Evolutionary conservation across 495 filamentous ascomycete species (phyloP), one percentile per base, ranked within the genome.

Genomic region (Lasiosphaeria miniovina): DNA sequence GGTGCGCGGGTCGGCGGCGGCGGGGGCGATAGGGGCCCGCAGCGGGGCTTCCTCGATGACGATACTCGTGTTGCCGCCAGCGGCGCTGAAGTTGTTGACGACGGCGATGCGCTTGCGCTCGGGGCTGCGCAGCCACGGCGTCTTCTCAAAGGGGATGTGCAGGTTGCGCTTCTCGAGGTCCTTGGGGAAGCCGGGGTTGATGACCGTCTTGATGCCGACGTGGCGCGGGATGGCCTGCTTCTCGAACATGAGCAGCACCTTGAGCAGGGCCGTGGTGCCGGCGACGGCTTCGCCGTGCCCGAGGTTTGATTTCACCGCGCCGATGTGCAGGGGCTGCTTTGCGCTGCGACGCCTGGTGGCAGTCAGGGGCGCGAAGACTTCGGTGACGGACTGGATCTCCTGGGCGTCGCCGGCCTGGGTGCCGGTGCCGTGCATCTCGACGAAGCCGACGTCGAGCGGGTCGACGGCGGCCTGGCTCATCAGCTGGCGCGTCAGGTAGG

Each of bases 391-490:
- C 48, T 74, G 70, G 80, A 89, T 85, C 69, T 90, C 88, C 1
- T 80, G 77, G 63, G 43, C 81, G 68, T 91, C 88, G 4, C 88
- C 88, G 9, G 84, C 86, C 58, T 86, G 85, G 0, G 88, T 90
- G 4, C 88, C 88, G 3, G 88, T 91, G 12, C 88, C 88, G 64
- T 91, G 88, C 75, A 88, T 86, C 63, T 91, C 88, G 36, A 91
- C 79, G 63, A 88, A 90, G 59, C 79, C 81, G 34, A 90, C 69
- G 24, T 86, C 82, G 45, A 81, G 76, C 1, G 87, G 80, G 40
- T 86, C 77, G 11, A 84, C 67, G 33, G 82, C 78, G 3, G 84
- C 82, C 49, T 82, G 70, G 35, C 81, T 75, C 24, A 89, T 75
- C 34, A 88, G 71, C 32, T 81, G 80, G 33, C 76, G 73, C 62